These are phyloP conservation scores for Kokia cookei DNA, from an alignment of 441 rosid species.

Conservation along the genomic window DNA sequence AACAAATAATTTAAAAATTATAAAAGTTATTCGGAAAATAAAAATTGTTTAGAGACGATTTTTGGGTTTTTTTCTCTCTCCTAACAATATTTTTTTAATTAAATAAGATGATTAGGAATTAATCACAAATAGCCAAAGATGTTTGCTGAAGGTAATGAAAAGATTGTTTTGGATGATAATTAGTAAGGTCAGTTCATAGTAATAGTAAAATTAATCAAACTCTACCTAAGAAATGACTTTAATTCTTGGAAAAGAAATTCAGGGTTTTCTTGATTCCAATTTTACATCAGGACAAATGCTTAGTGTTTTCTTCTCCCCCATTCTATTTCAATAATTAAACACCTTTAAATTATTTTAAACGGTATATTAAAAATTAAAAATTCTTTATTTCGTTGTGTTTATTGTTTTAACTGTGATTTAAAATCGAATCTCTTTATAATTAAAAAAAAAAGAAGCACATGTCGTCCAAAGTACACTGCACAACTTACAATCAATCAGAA, in stretches of 20 bases:
- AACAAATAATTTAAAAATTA: too few relatives aligned
- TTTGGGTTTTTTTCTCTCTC: background rate
- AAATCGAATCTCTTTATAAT: too few relatives aligned
- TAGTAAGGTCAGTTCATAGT: constrained; percentile 6
- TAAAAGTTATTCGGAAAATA: too few relatives aligned
- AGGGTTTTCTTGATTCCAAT: background rate
- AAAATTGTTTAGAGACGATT: background rate
- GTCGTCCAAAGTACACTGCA: background rate
- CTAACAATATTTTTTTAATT: background rate
- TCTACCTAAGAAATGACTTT: background rate
- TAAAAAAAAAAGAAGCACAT: too few relatives aligned
- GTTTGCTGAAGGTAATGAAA: background rate
- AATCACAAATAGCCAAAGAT: background rate
- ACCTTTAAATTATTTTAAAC: background rate
- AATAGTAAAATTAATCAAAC: background rate
- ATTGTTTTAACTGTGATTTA: too few relatives aligned
- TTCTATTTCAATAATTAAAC: background rate
- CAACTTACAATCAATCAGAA: background rate
- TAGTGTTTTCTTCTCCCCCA: too few relatives aligned
- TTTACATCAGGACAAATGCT: background rate
- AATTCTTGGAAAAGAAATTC: background rate
- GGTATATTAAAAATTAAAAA: background rate
- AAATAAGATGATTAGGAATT: background rate
- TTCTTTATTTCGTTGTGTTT: too few relatives aligned
- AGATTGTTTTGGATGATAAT: background rate